Conservation (phyloP, 129 eudicot genomes). For the Cynara cardunculus region DNA sequence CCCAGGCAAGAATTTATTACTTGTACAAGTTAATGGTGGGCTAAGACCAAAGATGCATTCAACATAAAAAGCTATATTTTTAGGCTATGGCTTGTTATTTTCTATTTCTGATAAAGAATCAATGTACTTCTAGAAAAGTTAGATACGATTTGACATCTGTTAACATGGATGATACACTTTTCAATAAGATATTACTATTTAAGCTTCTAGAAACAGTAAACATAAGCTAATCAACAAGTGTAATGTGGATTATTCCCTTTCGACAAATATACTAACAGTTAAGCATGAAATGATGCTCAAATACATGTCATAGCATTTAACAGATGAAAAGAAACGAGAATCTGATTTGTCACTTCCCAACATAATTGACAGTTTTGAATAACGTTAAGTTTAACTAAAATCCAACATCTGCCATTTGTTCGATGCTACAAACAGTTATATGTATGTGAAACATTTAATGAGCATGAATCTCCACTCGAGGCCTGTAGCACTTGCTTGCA, state of each 20-base stretch:
- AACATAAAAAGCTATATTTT: not conserved
- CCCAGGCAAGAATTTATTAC: not conserved
- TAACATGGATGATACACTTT: not conserved
- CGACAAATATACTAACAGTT: not conserved
- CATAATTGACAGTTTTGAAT: not conserved
- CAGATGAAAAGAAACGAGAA: not conserved
- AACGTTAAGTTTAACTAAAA: not conserved
- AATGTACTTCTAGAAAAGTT: not conserved
- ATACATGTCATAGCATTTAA: not conserved
- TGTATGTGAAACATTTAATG: not conserved
- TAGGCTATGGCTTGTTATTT: not conserved
- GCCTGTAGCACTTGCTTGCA: not conserved
- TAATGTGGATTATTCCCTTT: not conserved
- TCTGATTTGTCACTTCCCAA: not conserved
- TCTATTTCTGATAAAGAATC: not conserved
- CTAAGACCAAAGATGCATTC: not conserved
- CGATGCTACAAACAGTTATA: not conserved
- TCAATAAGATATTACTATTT: not conserved
- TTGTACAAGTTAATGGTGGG: not conserved
- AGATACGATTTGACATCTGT: not conserved
- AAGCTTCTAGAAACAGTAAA: not conserved
- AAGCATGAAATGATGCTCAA: not conserved
- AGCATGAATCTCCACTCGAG: not conserved
- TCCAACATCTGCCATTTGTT: not conserved
- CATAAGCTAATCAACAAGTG: not conserved